Conservation (phyloP, 768 basidiomycete genomes). For the Lactarius quietus region DNA sequence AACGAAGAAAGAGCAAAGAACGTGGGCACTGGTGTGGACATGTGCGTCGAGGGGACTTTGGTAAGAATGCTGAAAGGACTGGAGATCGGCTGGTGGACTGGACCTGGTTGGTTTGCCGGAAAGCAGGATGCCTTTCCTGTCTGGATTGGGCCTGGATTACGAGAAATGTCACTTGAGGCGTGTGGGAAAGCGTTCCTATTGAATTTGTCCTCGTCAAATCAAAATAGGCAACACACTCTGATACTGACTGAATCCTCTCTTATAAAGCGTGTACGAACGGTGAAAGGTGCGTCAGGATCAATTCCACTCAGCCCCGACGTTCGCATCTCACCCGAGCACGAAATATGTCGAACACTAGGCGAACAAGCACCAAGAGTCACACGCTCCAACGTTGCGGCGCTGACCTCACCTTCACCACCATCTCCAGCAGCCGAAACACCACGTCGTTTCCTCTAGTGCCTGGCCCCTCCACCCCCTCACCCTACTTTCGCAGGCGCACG, state of each 20-base stretch:
- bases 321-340: constrained; percentile 23
- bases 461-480: background rate
- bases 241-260: background rate
- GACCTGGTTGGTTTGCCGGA: background rate
- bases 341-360: constrained; percentile 15
- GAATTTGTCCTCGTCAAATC: background rate
- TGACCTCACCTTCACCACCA: background rate
- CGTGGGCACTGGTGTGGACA: background rate
- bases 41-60: background rate
- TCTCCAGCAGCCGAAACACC: background rate
- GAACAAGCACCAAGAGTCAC: constrained; percentile 12
- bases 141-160: background rate
- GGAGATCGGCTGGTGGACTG: background rate
- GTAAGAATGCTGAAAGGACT: too few relatives aligned
- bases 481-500: constrained; percentile 4
- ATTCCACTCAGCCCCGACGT: background rate
- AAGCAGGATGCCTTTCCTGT: background rate
- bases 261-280: background rate
- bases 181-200: background rate
- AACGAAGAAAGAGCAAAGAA: background rate
- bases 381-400: background rate
- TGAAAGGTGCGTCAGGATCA: constrained; percentile 13
- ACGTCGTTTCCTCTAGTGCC: background rate
- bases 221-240: background rate
- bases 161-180: background rate